Percentiles rank a stretch among this genome's conserved stretches.
phyloP scores from a whole-genome alignment of 345 rosid genomes.

The Psidium friedrichsthalianum region DNA sequence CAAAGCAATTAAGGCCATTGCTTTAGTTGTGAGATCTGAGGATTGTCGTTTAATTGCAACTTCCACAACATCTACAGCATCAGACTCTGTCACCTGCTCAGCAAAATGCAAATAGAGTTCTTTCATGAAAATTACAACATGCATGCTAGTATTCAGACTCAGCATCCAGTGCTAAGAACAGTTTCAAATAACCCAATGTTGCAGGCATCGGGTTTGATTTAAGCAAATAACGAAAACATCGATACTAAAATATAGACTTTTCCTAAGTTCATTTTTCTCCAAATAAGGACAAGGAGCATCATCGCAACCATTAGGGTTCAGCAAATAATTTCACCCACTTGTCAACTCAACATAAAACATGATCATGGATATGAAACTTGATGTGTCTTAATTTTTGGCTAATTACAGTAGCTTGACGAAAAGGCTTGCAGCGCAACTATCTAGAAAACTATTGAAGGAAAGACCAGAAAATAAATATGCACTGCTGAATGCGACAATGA shows the following conservation, averaged over 20 bases:
- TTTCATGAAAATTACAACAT: background rate
- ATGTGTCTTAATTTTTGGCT: background rate
- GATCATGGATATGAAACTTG: background rate
- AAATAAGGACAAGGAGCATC: background rate
- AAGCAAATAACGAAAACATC: background rate
- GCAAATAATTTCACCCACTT: background rate
- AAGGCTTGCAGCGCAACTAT: background rate
- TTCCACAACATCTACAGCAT: slow-evolving; percentile 84
- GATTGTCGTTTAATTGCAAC: slow-evolving; percentile 49
- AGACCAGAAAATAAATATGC: background rate
- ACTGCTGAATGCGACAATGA: background rate
- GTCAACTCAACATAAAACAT: background rate
- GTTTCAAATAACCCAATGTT: background rate
- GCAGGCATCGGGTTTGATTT: background rate
- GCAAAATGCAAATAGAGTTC: slow-evolving; percentile 6
- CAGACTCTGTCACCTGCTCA: slow-evolving; percentile 79
- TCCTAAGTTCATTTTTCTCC: background rate
- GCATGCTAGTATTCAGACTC: background rate
- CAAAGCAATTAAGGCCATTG: slow-evolving; percentile 85
- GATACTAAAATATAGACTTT: background rate
- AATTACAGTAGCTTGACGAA: background rate
- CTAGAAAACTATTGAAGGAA: background rate
- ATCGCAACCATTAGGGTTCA: background rate
- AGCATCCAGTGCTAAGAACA: background rate
- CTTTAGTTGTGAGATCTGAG: slow-evolving; percentile 73